Base-by-base conservation (phyloP, 208 protist genomes). In the Crithidia acanthocephali region DNA sequence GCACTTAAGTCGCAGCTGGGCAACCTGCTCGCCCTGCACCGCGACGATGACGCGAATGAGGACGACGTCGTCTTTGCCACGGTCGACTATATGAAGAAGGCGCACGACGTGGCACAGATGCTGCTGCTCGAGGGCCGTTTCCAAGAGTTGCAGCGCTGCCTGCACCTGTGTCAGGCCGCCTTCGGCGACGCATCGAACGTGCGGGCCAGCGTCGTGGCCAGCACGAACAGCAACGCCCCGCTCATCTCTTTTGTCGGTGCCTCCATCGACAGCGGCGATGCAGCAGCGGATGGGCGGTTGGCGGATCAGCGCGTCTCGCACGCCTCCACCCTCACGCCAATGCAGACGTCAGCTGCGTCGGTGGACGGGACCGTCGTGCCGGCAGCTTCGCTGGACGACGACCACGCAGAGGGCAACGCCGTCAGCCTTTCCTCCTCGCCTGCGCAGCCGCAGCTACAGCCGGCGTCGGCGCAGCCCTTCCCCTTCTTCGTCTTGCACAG, bases 31-130 rank as follows among this genome's bases (percentile, higher is more conserved):
- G 28, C 64, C 32, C 65, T 85, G 15, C 86, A 86, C 66, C 71
- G 71, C 16, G 84, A 90, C 57, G 81, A 88, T 10, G 81, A 84
- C 56, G 77, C 65, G 66, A 94, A 83, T 65, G 79, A 83, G 32
- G 91, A 94, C 50, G 82, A 88, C 69, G 84, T 93, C 37, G 78
- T 93, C 45, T 88, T 89, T 59, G 79, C 73, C 45, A 90, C 83
- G 15, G 86, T 91, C 51, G 75, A 84, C 63, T 87, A 83, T 71
- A 83, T 94, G 2, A 74, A 66, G 9, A 47, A 65, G 25, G 84
- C 82, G 13, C 91, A 96, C 70, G 56, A 28, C 8, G 73, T 88
- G 15, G 79, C 81, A 1, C 66, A 87, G 60, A 57, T 85, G 44
- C 68, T 96, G 23, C 53, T 96, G 23, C 56, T 87, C 8, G 83